A percentile compares a stretch with the other conserved stretches of the same genome.
phyloP scores from a whole-genome alignment of 1,284 basidiomycete species.

The Apiotrichum gamsii region DNA sequence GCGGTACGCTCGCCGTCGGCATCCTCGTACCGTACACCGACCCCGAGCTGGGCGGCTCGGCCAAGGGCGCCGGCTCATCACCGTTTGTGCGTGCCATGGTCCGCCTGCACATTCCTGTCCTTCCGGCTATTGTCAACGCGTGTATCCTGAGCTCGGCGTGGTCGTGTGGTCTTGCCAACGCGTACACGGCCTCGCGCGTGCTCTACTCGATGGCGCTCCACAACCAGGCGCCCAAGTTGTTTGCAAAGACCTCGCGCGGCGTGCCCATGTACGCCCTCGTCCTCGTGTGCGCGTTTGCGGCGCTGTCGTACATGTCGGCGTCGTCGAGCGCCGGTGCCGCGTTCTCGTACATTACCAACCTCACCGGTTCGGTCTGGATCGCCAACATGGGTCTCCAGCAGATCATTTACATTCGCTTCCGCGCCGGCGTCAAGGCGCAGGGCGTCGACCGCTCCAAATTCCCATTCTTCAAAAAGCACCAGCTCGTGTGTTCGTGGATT shows the following conservation, averaged over 20 bases:
- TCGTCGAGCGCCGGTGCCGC: background rate
- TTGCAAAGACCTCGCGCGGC: constrained; percentile 60
- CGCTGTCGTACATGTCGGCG: background rate
- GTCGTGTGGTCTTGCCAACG: too few species aligned
- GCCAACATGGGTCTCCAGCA: too few species aligned
- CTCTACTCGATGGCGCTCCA: too few species aligned
- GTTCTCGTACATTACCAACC: background rate
- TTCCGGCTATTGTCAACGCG: constrained; percentile 55
- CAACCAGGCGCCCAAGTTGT: constrained; percentile 38
- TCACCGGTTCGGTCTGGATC: too few species aligned
- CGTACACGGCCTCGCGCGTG: too few species aligned
- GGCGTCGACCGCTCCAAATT: too few species aligned
- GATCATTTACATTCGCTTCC: too few species aligned
- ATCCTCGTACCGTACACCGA: constrained; percentile 64
- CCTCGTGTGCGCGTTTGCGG: constrained; percentile 56
- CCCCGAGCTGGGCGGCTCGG: constrained; percentile 51
- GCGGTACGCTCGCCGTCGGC: constrained; percentile 56
- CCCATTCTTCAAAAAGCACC: too few species aligned
- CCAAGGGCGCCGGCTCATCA: constrained; percentile 58
- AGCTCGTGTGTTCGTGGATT: too few species aligned
- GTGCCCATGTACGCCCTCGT: constrained; percentile 65
- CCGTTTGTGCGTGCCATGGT: constrained; percentile 64
- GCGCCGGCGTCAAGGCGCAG: too few species aligned
- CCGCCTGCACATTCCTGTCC: constrained; percentile 60
- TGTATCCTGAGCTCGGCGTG: too few species aligned